These are phyloP conservation scores for Leucaena leucocephala DNA, from an alignment of 306 rosid species.

Conservation along the genomic window DNA sequence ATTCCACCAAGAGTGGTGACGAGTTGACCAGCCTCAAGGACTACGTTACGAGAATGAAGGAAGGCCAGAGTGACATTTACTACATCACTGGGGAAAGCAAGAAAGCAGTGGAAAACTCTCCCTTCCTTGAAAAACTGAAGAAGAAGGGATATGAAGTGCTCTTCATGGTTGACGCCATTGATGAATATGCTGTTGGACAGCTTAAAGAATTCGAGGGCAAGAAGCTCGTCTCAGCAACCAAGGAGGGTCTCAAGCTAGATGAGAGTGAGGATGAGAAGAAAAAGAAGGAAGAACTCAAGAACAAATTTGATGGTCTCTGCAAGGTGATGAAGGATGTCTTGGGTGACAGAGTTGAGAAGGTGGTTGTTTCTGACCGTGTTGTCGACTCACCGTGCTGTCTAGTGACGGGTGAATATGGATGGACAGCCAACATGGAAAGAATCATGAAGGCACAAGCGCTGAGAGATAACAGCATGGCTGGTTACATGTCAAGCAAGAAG, in stretches of 20 bases:
- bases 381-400: slow-evolving; percentile 91
- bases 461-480: slow-evolving; percentile 94
- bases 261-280: slow-evolving; percentile 88
- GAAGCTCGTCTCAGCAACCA: slow-evolving; percentile 89
- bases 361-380: slow-evolving; percentile 87
- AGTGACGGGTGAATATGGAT: slow-evolving; percentile 91
- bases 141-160: slow-evolving; percentile 87
- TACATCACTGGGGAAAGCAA: slow-evolving; percentile 94
- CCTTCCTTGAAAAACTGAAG: slow-evolving; percentile 86
- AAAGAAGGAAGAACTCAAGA: slow-evolving; percentile 63
- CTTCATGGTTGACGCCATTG: slow-evolving; percentile 93
- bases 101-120: slow-evolving; percentile 93
- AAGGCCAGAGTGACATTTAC: slow-evolving; percentile 84
- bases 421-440: slow-evolving; percentile 98
- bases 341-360: slow-evolving; percentile 93
- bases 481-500: slow-evolving; percentile 97
- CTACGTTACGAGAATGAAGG: slow-evolving; percentile 95
- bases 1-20: slow-evolving; percentile 89
- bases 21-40: slow-evolving; percentile 93
- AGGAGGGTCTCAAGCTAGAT: slow-evolving; percentile 85
- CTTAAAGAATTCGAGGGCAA: slow-evolving; percentile 91
- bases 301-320: slow-evolving; percentile 80
- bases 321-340: slow-evolving; percentile 91
- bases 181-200: slow-evolving; percentile 92
- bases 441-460: slow-evolving; percentile 95